phyloP scores from a whole-genome alignment of 2,329 filamentous ascomycete genomes.

The Fusarium oxysporum region DNA sequence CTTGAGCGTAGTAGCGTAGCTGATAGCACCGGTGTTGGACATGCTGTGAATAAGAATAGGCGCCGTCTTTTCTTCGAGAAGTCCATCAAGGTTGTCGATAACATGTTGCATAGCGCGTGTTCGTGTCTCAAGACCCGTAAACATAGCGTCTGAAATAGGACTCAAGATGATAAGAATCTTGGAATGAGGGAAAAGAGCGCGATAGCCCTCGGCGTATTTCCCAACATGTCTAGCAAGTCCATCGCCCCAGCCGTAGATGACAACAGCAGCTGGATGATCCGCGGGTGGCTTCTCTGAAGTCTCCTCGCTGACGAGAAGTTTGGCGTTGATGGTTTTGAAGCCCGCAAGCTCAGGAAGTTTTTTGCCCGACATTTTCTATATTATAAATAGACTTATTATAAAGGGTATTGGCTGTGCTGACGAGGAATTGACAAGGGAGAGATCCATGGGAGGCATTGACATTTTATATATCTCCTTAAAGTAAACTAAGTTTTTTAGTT shows the following conservation, averaged over 20 bases:
- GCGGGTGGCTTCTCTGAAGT: conserved; percentile 31
- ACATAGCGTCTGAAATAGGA: conserved; percentile 60
- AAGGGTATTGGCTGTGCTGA: neutral
- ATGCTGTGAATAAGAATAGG: conserved; percentile 64
- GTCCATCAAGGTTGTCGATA: conserved; percentile 48
- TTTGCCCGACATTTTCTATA: conserved; percentile 30
- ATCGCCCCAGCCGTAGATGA: conserved; percentile 70
- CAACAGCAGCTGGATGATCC: conserved; percentile 57
- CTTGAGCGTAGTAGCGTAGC: conserved; percentile 61
- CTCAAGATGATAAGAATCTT: conserved; percentile 64
- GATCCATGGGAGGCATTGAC: neutral
- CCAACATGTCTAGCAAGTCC: conserved; percentile 64
- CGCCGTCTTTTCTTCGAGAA: conserved; percentile 40
- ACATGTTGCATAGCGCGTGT: conserved; percentile 59
- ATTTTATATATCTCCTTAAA: conserved; percentile 9
- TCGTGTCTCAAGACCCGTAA: conserved; percentile 57
- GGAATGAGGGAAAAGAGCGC: conserved; percentile 61
- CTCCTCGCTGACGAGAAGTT: conserved; percentile 59
- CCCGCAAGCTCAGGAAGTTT: conserved; percentile 47
- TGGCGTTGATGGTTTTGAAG: conserved; percentile 60
- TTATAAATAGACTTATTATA: neutral
- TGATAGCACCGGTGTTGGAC: conserved; percentile 69
- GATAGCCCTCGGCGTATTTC: conserved; percentile 67
- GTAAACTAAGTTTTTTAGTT: neutral
- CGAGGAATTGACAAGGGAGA: neutral